Evolutionary conservation across 164 flowering plant genomes (phyloP).

Genomic region (Malania oleifera): DNA sequence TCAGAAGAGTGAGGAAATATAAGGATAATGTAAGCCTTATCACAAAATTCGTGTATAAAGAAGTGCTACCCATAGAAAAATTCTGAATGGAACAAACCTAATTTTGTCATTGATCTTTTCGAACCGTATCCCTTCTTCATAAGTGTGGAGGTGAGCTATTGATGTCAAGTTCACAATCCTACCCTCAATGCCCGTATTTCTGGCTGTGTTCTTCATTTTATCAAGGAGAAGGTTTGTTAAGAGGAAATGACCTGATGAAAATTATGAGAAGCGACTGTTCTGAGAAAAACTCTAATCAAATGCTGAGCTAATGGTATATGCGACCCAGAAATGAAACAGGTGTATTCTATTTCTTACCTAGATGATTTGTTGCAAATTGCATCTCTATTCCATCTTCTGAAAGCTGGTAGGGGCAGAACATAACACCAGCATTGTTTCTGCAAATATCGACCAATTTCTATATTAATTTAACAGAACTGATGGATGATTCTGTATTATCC

Average conservation of each 20-base stretch:
- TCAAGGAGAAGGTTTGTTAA: constrained; percentile 90
- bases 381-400: constrained; percentile 82
- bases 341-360: constrained; percentile 36
- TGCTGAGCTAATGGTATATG: neutral
- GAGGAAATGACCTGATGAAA: constrained; percentile 71
- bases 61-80: neutral
- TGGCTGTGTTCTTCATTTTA: constrained; percentile 82
- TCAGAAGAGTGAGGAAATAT: neutral
- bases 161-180: constrained; percentile 89
- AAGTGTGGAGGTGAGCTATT: constrained; percentile 67
- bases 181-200: constrained; percentile 62
- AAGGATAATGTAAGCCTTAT: neutral
- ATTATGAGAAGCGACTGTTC: neutral
- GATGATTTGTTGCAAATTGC: constrained; percentile 94
- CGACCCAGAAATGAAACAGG: neutral
- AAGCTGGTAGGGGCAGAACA: constrained; percentile 90
- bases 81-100: constrained; percentile 33
- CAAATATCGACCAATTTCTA: neutral
- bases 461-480: neutral
- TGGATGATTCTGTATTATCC: too few species aligned
- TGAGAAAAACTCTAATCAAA: neutral
- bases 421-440: constrained; percentile 95
- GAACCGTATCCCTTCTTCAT: constrained; percentile 60
- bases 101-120: constrained; percentile 49
- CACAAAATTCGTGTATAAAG: neutral